Percentiles rank a stretch among this genome's conserved stretches.
These are phyloP conservation scores for Pilaira anomala DNA, from an alignment of 192 early-diverging fungal species.

Conservation along the genomic window DNA sequence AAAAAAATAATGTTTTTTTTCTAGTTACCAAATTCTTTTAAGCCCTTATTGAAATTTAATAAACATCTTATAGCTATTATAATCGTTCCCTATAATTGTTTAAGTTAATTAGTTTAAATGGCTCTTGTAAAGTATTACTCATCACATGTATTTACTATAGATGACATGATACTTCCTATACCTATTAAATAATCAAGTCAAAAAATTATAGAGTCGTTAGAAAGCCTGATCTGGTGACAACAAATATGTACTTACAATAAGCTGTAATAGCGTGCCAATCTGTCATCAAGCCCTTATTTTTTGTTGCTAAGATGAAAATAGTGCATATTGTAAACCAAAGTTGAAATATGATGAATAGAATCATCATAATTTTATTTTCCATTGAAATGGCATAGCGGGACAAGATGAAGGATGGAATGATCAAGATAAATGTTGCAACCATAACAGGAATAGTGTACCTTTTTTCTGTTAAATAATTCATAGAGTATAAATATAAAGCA, in stretches of 20 bases:
- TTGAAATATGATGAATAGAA: background rate
- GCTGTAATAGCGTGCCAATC: no score
- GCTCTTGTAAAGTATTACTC: background rate
- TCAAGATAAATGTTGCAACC: background rate
- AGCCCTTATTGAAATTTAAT: background rate
- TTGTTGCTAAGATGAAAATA: no score
- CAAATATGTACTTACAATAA: no score
- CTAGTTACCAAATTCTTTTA: background rate
- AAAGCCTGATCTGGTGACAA: no score
- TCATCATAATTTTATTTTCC: conserved; percentile 1
- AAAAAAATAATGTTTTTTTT: no score
- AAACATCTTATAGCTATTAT: background rate
- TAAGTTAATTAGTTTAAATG: background rate
- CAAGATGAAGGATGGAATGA: background rate
- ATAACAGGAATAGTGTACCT: no score
- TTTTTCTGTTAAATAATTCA: no score
- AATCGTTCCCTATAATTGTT: background rate
- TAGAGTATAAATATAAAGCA: no score
- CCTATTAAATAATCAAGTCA: background rate
- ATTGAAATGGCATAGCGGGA: background rate
- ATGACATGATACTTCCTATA: background rate
- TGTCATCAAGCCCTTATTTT: no score
- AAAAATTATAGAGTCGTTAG: background rate
- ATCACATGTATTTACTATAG: background rate
- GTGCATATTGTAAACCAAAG: no score